Base-by-base conservation (phyloP, 164 flowering plant genomes). In the Cinnamomum chago region DNA sequence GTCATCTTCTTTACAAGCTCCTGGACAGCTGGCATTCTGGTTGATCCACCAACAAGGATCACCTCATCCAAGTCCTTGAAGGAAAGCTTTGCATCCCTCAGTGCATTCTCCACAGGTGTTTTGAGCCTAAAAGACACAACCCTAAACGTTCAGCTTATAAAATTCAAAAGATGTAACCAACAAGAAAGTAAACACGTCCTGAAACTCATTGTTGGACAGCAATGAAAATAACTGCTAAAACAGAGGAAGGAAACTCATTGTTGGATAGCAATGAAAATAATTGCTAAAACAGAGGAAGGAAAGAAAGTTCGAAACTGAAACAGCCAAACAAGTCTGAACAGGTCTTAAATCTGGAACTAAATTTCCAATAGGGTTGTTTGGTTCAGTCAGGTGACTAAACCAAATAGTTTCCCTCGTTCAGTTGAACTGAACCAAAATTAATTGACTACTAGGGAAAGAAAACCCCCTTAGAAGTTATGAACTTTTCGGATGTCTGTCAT, bases 41-140 rank as follows among this genome's bases (percentile, higher is more conserved):
- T 90, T 51, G 95, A 91, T 33, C 93, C 93, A 73, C 96, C 93
- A 62, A 91, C 96, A 73, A 90, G 93, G 40, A 91, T 91, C 30
- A 92, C 93, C 81, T 90, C 97, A 75, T 92, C 97, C 52, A 92
- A 58, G 69, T 92, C 92, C 71, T 84, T 92, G 79, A 85, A 83
- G 40, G 90, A 76, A 4, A 92, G 87, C 72, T 92, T 90, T 55
- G 94, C 97, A 86, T 92, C 97, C 77, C 81, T 88, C 80, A 92
- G 75, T 10, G 94, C 70, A 78, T 74, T 92, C 24, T 89, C 87
- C 25, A 90, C 92, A 7, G 93, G 92, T 1, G 82, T 87, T 70
- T 72, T 79, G 24, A 90, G 83, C 86, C 95, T 91, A 28, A 70
- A n/a, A 23, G 50, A 52, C 1, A 65, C 33, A 13, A 3, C 35